phyloP scores from a whole-genome alignment of 345 rosid species.

The Erodium maritimum region DNA sequence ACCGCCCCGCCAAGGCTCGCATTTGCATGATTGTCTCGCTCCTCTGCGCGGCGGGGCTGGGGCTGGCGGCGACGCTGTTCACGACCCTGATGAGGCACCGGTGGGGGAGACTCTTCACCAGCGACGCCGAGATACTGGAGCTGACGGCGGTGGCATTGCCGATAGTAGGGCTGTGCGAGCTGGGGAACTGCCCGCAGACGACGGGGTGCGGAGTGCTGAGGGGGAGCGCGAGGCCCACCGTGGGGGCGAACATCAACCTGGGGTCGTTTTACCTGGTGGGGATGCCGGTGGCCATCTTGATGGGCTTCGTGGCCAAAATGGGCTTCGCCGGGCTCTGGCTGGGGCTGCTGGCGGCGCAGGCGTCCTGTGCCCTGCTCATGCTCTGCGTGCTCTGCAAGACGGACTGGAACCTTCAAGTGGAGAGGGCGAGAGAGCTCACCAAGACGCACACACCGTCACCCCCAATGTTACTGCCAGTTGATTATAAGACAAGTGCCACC shows the following conservation, averaged over 20 bases:
- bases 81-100: constrained; percentile 56
- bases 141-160: constrained; percentile 79
- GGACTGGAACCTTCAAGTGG: constrained; percentile 59
- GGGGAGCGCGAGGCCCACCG: constrained; percentile 78
- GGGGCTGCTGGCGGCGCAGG: constrained; percentile 93
- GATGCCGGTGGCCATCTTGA: constrained; percentile 68
- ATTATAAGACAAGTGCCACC: constrained; percentile 10
- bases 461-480: constrained; percentile 20
- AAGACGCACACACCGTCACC: constrained; percentile 9
- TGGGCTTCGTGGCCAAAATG: constrained; percentile 53
- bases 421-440: constrained; percentile 72
- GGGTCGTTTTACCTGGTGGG: constrained; percentile 91
- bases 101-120: constrained; percentile 81
- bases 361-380: constrained; percentile 73
- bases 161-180: constrained; percentile 81
- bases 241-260: constrained; percentile 85
- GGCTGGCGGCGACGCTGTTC: constrained; percentile 64
- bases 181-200: constrained; percentile 95
- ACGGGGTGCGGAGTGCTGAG: constrained; percentile 86
- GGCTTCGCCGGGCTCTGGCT: constrained; percentile 87
- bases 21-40: constrained; percentile 66
- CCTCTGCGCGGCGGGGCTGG: constrained; percentile 40
- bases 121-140: constrained; percentile 52
- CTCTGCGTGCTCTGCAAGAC: constrained; percentile 48
- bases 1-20: constrained; percentile 70